Percentiles rank a stretch among this genome's conserved stretches.
These are phyloP conservation scores for Pleodorina starrii DNA, from an alignment of 139 green algal species.

Conservation along the genomic window DNA sequence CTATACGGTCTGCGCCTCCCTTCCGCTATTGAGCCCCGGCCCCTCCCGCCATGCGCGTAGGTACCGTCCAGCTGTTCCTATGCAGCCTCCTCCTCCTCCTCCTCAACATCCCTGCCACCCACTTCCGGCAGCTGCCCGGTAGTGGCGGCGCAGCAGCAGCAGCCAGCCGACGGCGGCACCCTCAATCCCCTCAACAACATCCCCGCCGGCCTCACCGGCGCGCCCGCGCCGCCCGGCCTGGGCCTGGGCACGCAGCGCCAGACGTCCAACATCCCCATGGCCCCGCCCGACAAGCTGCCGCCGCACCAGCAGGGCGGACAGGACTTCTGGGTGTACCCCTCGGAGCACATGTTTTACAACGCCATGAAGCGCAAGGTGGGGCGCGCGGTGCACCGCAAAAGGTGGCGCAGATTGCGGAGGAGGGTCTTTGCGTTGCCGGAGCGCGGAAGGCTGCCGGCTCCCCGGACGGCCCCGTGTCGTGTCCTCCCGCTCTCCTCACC, in stretches of 20 bases:
- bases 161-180: not conserved
- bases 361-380: slow-evolving; percentile 92
- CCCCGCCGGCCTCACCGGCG: not conserved
- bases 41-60: too few relatives aligned
- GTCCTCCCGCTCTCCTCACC: too few relatives aligned
- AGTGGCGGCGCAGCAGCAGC: too few relatives aligned
- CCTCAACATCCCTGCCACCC: not conserved
- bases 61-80: slow-evolving; percentile 31
- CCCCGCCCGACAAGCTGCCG: slow-evolving; percentile 36
- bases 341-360: slow-evolving; percentile 94
- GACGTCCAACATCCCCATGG: slow-evolving; percentile 60
- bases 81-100: not conserved
- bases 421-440: too few relatives aligned
- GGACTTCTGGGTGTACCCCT: slow-evolving; percentile 87
- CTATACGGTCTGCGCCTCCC: too few relatives aligned
- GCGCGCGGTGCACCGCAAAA: too few relatives aligned
- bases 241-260: slow-evolving; percentile 37
- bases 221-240: slow-evolving; percentile 3
- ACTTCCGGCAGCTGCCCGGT: slow-evolving; percentile 13
- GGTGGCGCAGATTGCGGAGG: too few relatives aligned
- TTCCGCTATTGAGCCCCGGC: too few relatives aligned
- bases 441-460: too few relatives aligned
- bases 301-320: slow-evolving; percentile 51
- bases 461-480: too few relatives aligned
- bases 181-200: slow-evolving; percentile 50